phyloP scores from a whole-genome alignment of 164 flowering plant species.

The Vitis rotundifolia region DNA sequence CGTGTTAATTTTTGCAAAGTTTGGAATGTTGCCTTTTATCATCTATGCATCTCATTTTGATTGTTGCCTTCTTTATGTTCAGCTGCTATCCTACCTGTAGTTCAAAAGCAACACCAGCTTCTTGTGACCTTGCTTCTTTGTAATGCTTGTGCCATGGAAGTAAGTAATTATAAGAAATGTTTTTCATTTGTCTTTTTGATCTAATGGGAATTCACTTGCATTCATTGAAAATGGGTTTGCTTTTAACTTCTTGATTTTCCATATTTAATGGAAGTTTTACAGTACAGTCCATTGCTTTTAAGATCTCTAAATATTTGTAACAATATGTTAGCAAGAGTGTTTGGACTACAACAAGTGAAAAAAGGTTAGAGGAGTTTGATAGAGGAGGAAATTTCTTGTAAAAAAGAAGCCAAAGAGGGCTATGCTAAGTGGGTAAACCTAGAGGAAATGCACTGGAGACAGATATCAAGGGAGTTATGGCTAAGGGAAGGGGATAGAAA shows the following conservation, averaged over 20 bases:
- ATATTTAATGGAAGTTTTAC: neutral
- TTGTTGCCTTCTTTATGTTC: constrained; percentile 15
- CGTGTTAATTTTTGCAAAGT: neutral
- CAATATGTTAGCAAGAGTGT: neutral
- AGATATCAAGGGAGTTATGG: too few relatives aligned
- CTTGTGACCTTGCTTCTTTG: constrained; percentile 92
- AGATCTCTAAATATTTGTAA: neutral
- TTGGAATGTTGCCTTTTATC: neutral
- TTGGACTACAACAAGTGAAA: too few relatives aligned
- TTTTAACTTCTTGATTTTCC: neutral
- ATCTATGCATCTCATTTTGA: neutral
- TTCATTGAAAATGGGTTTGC: neutral
- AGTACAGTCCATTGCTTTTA: neutral
- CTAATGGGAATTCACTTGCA: neutral
- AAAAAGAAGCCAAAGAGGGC: too few relatives aligned
- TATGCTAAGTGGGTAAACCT: too few relatives aligned
- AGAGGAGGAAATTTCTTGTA: too few relatives aligned
- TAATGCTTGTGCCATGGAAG: constrained; percentile 98
- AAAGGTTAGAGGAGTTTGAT: too few relatives aligned
- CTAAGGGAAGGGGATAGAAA: too few relatives aligned
- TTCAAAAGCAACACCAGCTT: constrained; percentile 94
- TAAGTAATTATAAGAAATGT: constrained; percentile 16
- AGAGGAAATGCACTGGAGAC: too few relatives aligned
- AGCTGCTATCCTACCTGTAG: constrained; percentile 93
- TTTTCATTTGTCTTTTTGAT: too few relatives aligned